Evolutionary conservation across 768 basidiomycete genomes (phyloP), one percentile per base, ranked within the genome.

Genomic region (Lactarius hengduanensis): DNA sequence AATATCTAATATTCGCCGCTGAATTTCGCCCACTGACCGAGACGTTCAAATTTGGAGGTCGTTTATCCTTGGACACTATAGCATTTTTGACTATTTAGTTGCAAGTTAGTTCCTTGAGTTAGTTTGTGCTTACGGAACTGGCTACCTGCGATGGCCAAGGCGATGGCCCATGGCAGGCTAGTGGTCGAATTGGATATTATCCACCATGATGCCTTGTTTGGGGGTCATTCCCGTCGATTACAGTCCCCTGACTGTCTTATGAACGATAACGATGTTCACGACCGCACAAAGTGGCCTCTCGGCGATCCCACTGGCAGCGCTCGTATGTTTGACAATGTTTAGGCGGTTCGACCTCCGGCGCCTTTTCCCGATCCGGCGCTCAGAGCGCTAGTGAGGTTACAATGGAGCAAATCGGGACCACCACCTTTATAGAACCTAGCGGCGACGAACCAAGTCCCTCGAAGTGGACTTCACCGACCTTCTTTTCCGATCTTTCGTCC

Each of bases 401-500:
- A 11, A 30, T 47, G 32, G 43, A 18, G 13, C 30, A 38, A 9
- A n/a, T 26, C 15, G 47, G 16, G 32, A 40, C 20, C 9, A 30
- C 43, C 9, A 36, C 22, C 3, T 20, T 8, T 8, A 41, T n/a
- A 18, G 60, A 41, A 41, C 36, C 50, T 15, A 18, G 20, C n/a
- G 22, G 20, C 1, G 61, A 58, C 32, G 20, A 38, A 20, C 56
- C 47, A 16, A 59, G 8, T 26, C 57, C 66, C 32, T 55, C 66
- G 18, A 20, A 62, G 8, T 70, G 69, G 69, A 16, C 55, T 16
- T 13, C 57, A 30, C 69, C 69, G 13, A 43, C 22, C 6, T 43
- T 60, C 36, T 69, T 59, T 18, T 57, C 59, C 4, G 67, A 70
- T 22, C 67, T 70, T 36, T 43, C 56, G 13, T 22, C 54, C n/a